Base-by-base conservation (phyloP, 352 stramenopile genomes). In the Peronospora farinosa region DNA sequence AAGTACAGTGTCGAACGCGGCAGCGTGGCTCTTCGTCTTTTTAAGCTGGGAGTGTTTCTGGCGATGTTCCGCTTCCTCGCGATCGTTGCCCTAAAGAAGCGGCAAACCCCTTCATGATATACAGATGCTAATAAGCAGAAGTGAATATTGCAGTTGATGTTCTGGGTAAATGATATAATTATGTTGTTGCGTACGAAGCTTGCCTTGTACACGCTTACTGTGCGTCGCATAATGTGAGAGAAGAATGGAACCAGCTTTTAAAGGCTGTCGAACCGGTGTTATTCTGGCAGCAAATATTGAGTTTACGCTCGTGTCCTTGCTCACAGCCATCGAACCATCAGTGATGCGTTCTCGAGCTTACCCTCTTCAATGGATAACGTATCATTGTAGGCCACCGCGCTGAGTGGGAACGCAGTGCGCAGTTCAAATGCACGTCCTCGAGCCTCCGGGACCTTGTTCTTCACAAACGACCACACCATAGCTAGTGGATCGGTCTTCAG, bases 261-360 rank as follows among this genome's bases (percentile, higher is more conserved):
- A 11, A 25, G 9, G 17, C 8, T 25, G 5, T 28, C 5, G 8
- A 9, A 38, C 41, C 41, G 25, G n/a, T 27, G 13, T 31, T 40
- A 28, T 31, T n/a, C n/a, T 40, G 12, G 47, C 28, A 49, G 12
- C n/a, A 21, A 30, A 51, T 36, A 30, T 44, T 56, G 31, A 30
- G 37, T 43, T 51, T 17, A 32, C 15, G 16, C n/a, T 15, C 10
- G 27, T 23, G 17, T 38, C 17, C 39, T 45, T 43, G 15, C 42
- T 68, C 41, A 72, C 13, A 72, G 55, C 82, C 82, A 92, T 40
- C 89, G 78, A 56, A 92, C 65, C 64, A 86, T 84, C 33, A 92
- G 62, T 45, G 78, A 83, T 35, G 78, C 77, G 50, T 89, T 89
- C 41, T 78, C 75, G 8, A 92, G 69, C 36, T 86, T 74, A 19